Percentiles rank a stretch among this genome's conserved stretches.
Conservation (phyloP, 1,139 yeast species). For the Hyphopichia burtonii region DNA sequence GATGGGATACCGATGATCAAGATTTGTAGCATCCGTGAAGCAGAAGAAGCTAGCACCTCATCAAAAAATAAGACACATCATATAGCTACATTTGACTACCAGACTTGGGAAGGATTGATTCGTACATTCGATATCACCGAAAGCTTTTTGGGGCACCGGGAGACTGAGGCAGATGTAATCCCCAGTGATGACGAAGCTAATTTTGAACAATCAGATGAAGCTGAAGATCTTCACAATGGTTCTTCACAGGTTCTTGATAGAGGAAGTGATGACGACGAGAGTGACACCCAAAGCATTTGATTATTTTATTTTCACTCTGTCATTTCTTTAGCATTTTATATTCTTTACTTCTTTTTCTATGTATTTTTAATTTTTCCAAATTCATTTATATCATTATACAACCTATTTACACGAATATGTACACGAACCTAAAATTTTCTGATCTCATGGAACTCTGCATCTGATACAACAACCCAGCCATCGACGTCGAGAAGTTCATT, state of each 20-base stretch:
- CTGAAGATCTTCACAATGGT: too few relatives aligned
- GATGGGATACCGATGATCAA: conserved; percentile 40
- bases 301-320: neutral
- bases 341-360: neutral
- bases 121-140: conserved; percentile 50
- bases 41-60: conserved; percentile 15
- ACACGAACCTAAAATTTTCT: neutral
- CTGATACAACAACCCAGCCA: conserved; percentile 45
- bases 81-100: conserved; percentile 67
- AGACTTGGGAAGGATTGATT: conserved; percentile 60
- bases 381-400: neutral
- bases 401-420: neutral
- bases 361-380: neutral
- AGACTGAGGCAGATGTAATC: conserved; percentile 29
- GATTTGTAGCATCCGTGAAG: conserved; percentile 15
- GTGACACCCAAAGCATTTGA: neutral
- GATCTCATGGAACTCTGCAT: conserved; percentile 2
- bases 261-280: neutral
- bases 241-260: too few relatives aligned
- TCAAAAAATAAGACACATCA: conserved; percentile 49
- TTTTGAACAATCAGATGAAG: neutral
- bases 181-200: conserved; percentile 16
- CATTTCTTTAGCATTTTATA: too few relatives aligned
- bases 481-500: conserved; percentile 44
- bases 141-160: conserved; percentile 51